These are phyloP conservation scores for Lentinula lateritia DNA, from an alignment of 768 basidiomycete genomes.

Conservation along the genomic window DNA sequence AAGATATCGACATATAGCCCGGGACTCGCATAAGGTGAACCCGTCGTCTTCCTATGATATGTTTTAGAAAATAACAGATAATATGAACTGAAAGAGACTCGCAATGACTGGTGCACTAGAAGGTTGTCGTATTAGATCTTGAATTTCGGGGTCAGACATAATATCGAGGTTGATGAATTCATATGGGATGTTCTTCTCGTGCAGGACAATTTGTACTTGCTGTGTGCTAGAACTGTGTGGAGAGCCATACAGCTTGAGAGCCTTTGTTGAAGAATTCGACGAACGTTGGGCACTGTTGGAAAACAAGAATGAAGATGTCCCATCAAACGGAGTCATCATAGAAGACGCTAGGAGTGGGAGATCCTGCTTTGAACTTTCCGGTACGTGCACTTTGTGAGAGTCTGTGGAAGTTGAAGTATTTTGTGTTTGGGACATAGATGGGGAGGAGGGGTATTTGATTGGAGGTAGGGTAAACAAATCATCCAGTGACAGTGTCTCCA, in stretches of 20 bases:
- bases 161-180: constrained; percentile 37
- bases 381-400: background rate
- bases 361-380: background rate
- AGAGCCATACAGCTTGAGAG: constrained; percentile 36
- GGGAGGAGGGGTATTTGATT: background rate
- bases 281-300: background rate
- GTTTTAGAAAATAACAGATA: background rate
- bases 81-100: constrained; percentile 5
- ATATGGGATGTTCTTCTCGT: constrained; percentile 55
- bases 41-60: constrained; percentile 48
- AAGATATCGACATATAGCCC: constrained; percentile 58
- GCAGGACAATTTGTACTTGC: constrained; percentile 44
- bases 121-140: constrained; percentile 46
- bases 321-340: background rate
- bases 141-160: constrained; percentile 30
- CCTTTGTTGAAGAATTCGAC: constrained; percentile 23
- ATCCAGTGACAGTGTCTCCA: background rate
- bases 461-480: background rate
- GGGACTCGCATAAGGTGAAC: constrained; percentile 56
- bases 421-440: background rate
- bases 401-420: background rate
- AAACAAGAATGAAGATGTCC: background rate
- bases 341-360: background rate
- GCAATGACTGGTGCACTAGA: constrained; percentile 60
- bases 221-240: constrained; percentile 40